phyloP scores from a whole-genome alignment of 345 rosid genomes.

The Sisymbrium irio region DNA sequence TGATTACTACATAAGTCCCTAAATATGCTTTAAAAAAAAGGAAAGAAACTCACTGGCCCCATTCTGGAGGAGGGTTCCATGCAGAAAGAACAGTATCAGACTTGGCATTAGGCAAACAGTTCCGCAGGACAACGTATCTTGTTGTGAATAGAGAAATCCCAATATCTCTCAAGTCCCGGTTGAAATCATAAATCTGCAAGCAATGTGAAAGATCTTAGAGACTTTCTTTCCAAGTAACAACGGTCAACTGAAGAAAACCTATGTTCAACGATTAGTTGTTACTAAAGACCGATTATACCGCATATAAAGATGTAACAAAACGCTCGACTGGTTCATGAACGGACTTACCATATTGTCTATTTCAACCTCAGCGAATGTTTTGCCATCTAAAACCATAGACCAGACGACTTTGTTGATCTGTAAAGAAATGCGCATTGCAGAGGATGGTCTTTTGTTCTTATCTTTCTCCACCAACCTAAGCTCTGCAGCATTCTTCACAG shows the following conservation, averaged over 20 bases:
- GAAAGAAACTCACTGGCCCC: conserved; percentile 77
- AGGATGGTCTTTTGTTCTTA: conserved; percentile 94
- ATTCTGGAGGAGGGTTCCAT: conserved; percentile 96
- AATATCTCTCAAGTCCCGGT: conserved; percentile 90
- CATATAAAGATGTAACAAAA: too few species aligned
- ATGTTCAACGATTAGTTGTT: too few species aligned
- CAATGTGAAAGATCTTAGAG: conserved; percentile 21
- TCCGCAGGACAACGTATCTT: conserved; percentile 75
- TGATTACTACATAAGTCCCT: background rate
- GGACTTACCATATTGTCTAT: conserved; percentile 91
- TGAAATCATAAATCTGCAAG: conserved; percentile 86
- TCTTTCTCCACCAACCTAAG: conserved; percentile 82
- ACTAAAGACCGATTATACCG: too few species aligned
- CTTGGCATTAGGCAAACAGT: conserved; percentile 77
- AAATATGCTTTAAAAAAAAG: background rate
- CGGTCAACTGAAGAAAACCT: too few species aligned
- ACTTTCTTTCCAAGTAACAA: background rate
- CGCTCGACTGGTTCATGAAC: background rate
- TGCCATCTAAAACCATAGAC: conserved; percentile 96
- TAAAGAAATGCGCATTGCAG: conserved; percentile 93
- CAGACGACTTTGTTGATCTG: conserved; percentile 86
- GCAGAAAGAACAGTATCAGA: conserved; percentile 89
- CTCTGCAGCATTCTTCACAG: conserved; percentile 89
- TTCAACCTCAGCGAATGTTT: conserved; percentile 96
- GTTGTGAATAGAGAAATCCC: conserved; percentile 89